These are phyloP conservation scores for Mycosarcoma maydis DNA, from an alignment of 1,284 basidiomycete genomes.

Conservation along the genomic window DNA sequence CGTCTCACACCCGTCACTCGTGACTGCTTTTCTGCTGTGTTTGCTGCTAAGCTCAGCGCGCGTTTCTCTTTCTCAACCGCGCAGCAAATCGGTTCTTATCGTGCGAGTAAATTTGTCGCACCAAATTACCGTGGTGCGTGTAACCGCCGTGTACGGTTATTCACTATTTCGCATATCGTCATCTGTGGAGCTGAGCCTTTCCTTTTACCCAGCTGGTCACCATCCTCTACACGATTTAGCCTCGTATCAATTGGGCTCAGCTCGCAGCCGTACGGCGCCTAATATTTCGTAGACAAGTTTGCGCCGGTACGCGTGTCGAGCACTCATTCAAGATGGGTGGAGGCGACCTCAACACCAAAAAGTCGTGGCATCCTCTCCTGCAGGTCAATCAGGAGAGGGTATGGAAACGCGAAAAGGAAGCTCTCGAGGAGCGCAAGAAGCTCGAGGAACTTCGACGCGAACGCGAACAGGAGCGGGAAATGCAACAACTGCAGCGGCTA, in stretches of 20 bases:
- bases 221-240: no score
- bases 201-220: not conserved
- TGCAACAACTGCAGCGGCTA: slow-evolving; percentile 92
- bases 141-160: no score
- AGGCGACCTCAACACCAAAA: slow-evolving; percentile 87
- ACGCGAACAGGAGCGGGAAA: slow-evolving; percentile 93
- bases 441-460: slow-evolving; percentile 94
- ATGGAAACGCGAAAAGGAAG: slow-evolving; percentile 97
- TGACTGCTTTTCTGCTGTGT: slow-evolving; percentile 4
- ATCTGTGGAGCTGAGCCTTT: not conserved
- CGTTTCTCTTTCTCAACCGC: no score
- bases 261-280: no score
- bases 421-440: slow-evolving; percentile 97
- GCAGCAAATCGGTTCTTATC: slow-evolving; percentile 15
- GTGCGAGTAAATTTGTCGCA: slow-evolving; percentile 15
- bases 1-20: no score
- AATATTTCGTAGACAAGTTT: no score
- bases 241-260: not conserved
- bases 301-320: slow-evolving; percentile 3
- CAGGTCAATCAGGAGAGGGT: slow-evolving; percentile 98
- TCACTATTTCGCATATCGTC: not conserved
- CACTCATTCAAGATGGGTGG: slow-evolving; percentile 79
- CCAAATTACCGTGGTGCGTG: no score
- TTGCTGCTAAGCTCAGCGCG: slow-evolving; percentile 1
- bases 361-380: slow-evolving; percentile 93